Conservation (phyloP, 2,329 filamentous ascomycete species). For the Fusarium domesticum region DNA sequence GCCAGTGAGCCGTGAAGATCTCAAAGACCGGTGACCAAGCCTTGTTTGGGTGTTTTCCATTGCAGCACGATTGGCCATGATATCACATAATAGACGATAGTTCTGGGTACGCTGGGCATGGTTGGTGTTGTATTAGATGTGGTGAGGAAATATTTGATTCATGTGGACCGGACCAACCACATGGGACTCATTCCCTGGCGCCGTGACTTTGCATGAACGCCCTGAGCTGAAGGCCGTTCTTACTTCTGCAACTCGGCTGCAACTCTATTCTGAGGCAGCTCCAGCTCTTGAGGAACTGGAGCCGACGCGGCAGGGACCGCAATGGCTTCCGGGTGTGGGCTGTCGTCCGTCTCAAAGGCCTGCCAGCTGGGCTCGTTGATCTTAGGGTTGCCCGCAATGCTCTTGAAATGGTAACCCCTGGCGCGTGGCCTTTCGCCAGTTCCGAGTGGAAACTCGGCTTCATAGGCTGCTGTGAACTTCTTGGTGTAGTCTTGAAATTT, state of each 20-base stretch:
- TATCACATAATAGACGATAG: not conserved
- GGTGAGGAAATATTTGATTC: slow-evolving; percentile 4
- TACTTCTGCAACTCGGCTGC: slow-evolving; percentile 54
- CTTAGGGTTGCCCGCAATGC: slow-evolving; percentile 60
- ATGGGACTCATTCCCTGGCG: slow-evolving; percentile 9
- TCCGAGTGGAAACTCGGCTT: slow-evolving; percentile 66
- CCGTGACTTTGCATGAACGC: slow-evolving; percentile 15
- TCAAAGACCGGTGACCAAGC: no score
- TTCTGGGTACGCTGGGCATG: not conserved
- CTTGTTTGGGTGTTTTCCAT: no score
- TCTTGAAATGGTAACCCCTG: slow-evolving; percentile 79
- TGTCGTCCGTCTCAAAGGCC: slow-evolving; percentile 40
- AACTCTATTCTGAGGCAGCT: slow-evolving; percentile 46
- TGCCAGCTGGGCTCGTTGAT: slow-evolving; percentile 69
- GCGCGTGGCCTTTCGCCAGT: slow-evolving; percentile 76
- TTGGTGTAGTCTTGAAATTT: slow-evolving; percentile 55
- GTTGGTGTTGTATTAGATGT: not conserved
- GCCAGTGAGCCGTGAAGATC: no score
- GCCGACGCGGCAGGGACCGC: slow-evolving; percentile 20
- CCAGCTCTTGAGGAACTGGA: slow-evolving; percentile 38
- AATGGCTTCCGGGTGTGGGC: slow-evolving; percentile 13
- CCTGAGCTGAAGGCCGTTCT: slow-evolving; percentile 14
- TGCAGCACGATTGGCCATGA: not conserved
- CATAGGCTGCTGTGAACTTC: slow-evolving; percentile 57
- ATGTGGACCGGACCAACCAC: slow-evolving; percentile 14